Conservation (phyloP, 768 basidiomycete genomes). For the Lenzites betulinus region DNA sequence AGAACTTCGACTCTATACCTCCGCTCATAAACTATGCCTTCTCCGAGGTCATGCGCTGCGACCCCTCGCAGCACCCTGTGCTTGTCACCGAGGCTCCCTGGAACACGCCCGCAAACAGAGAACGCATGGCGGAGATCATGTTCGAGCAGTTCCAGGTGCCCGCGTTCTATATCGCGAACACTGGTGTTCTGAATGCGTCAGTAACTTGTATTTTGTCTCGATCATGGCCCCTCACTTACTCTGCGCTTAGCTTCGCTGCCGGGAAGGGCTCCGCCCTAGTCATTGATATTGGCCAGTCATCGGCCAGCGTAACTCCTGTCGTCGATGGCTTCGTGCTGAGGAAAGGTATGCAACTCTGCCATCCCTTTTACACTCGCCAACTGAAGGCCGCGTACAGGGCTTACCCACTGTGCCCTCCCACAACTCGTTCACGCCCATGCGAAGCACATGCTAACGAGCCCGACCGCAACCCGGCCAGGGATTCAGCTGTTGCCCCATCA, state of each 20-base stretch:
- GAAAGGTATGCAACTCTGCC: constrained; percentile 60
- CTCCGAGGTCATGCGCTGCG: constrained; percentile 72
- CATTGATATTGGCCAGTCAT: constrained; percentile 88
- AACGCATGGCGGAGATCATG: constrained; percentile 96
- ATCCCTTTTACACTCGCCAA: background rate
- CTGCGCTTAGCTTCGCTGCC: constrained; percentile 75
- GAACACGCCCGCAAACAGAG: constrained; percentile 92
- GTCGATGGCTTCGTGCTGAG: constrained; percentile 97
- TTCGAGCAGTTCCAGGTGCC: constrained; percentile 96
- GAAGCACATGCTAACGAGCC: constrained; percentile 59
- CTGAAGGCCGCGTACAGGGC: constrained; percentile 51
- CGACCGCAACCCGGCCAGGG: constrained; percentile 50
- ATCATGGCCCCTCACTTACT: background rate
- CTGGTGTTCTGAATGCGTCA: constrained; percentile 91
- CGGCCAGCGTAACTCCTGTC: constrained; percentile 91
- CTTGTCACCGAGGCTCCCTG: constrained; percentile 95
- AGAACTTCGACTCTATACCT: constrained; percentile 75
- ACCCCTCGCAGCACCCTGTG: constrained; percentile 84
- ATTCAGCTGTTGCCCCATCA: constrained; percentile 85
- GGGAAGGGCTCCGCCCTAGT: constrained; percentile 98
- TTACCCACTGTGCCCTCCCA: constrained; percentile 73
- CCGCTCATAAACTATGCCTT: constrained; percentile 76
- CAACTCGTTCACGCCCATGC: constrained; percentile 82
- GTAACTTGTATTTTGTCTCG: constrained; percentile 28
- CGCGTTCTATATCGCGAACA: constrained; percentile 96